Base-by-base conservation (phyloP, 2,329 filamentous ascomycete genomes). In the Blumeria hordei region DNA sequence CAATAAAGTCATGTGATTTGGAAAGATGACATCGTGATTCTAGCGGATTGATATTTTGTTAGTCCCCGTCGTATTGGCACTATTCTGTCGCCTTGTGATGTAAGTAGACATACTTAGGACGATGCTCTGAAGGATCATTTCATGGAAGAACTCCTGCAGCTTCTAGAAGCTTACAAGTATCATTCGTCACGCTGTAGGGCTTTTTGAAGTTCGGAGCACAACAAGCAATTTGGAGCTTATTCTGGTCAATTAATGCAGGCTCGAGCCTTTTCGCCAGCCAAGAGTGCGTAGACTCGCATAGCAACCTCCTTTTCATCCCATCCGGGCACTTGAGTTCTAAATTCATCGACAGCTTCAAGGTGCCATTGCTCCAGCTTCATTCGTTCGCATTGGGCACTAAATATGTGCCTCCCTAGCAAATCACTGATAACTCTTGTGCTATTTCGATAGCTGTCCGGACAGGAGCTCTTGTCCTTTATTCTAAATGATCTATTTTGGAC, bases 361-460 rank as follows among this genome's bases (percentile, higher is more conserved):
- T 66, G 65, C 64, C 64, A 66, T 56, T 65, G 63, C 53, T 66
- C 59, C 21, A 66, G 57, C 21, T 50, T 58, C 59, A 64, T 59
- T 6, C 54, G 60, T 34, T 62, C 59, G 7, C 59, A 60, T 33
- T 59, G 41, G 6, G 28, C 28, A 41, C 54, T 57, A 28, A 33
- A 51, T 2, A 66, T 58, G 1, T 44, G 61, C 54, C 62, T 63
- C 4, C 64, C 64, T 12, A 66, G 52, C n/a, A 65, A 54, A 45
- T 56, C 59, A 56, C 57, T 60, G 16, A 66, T 62, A 1, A 66
- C 63, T 39, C 63, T 60, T 5, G 63, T 65, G 3, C 55, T 58
- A 51, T 64, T 62, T 33, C 63, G 58, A 32, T 47, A 47, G 32
- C 11, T 47, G 6, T 21, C 44, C 6, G n/a, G 12, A 18, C 11